Evolutionary conservation across 2,329 filamentous ascomycete genomes (phyloP).

Genomic region (Uncinocarpus reesii): DNA sequence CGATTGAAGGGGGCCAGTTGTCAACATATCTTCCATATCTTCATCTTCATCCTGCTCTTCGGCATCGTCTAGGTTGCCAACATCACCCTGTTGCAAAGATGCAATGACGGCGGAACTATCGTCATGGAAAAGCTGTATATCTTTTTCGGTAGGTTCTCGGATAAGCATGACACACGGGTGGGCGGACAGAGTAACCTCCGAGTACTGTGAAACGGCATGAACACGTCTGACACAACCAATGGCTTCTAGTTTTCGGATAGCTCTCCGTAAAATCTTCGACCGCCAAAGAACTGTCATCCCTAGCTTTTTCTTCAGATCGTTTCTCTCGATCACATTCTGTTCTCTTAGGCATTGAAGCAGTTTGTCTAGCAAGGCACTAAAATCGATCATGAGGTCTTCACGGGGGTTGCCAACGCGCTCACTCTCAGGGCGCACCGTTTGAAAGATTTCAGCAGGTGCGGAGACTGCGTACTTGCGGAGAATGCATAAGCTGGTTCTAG

Average conservation of each 20-base stretch:
- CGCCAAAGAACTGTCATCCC: constrained; percentile 32
- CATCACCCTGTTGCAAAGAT: constrained; percentile 24
- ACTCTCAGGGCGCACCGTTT: constrained; percentile 11
- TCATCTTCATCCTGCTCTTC: constrained; percentile 19
- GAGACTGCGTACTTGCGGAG: constrained; percentile 40
- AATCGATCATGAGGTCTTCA: constrained; percentile 34
- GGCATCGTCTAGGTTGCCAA: constrained; percentile 21
- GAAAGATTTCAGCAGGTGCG: constrained; percentile 11
- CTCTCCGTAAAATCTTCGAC: constrained; percentile 33
- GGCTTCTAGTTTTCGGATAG: constrained; percentile 37
- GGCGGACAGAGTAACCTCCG: constrained; percentile 26
- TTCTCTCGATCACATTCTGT: constrained; percentile 42
- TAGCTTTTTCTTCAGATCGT: constrained; percentile 44
- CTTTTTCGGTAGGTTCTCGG: constrained; percentile 32
- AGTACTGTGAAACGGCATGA: constrained; percentile 35
- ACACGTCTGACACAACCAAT: constrained; percentile 39
- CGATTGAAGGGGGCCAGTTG: background rate
- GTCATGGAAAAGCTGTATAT: constrained; percentile 34
- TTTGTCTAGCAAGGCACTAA: constrained; percentile 41
- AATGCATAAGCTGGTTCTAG: constrained; percentile 48
- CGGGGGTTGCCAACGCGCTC: constrained; percentile 15
- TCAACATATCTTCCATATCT: constrained; percentile 16
- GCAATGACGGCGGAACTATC: constrained; percentile 24
- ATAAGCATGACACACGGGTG: constrained; percentile 38
- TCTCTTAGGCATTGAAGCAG: constrained; percentile 43